Percentiles rank a stretch among this genome's conserved stretches.
These are phyloP conservation scores for Aureoboletus auriporus DNA, from an alignment of 768 basidiomycete genomes.

Conservation along the genomic window DNA sequence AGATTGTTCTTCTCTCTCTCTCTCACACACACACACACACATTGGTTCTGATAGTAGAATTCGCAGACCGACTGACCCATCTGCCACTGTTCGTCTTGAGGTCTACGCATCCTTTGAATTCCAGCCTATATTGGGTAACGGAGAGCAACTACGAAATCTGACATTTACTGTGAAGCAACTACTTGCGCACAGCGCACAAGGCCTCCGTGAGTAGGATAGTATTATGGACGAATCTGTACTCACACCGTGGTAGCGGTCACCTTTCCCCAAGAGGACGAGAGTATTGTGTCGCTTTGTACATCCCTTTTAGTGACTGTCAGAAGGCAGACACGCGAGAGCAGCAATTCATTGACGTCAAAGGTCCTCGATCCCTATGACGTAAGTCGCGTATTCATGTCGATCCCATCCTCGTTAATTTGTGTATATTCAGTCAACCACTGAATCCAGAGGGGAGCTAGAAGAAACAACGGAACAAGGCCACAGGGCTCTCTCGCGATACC, in stretches of 20 bases:
- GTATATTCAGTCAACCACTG: neutral
- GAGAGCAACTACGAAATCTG: neutral
- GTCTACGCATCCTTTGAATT: constrained; percentile 3
- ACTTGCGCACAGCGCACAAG: neutral
- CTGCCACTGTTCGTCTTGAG: neutral
- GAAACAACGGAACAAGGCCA: neutral
- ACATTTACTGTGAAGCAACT: neutral
- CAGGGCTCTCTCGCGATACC: neutral
- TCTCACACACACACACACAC: too few species aligned
- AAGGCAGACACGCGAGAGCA: neutral
- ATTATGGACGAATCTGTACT: too few species aligned
- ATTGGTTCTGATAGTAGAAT: neutral
- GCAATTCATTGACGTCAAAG: neutral
- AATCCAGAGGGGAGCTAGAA: neutral
- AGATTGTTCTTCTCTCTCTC: neutral
- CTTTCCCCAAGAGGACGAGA: neutral
- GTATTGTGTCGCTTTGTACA: neutral
- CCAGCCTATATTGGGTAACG: constrained; percentile 3
- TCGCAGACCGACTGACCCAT: constrained; percentile 1
- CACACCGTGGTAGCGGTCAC: neutral
- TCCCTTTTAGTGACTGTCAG: neutral
- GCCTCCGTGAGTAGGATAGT: neutral
- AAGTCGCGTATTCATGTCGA: neutral
- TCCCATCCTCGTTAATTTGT: neutral
- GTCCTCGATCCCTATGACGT: neutral